phyloP scores from a whole-genome alignment of 805 yeast genomes.

The Yamadazyma ubonensis region DNA sequence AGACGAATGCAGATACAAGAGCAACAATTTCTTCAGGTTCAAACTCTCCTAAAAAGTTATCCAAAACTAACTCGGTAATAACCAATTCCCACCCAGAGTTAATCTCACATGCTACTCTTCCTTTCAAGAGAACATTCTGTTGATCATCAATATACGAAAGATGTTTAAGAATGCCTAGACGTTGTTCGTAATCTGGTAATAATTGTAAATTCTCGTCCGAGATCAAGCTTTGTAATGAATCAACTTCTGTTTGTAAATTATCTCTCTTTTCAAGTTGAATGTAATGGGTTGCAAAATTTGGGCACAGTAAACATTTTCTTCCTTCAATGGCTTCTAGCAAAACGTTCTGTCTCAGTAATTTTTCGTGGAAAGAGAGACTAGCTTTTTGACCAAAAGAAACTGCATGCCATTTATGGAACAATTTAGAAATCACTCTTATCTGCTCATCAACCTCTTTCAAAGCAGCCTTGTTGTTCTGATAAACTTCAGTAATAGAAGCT shows the following conservation, averaged over 20 bases:
- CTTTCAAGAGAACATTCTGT: slow-evolving; percentile 80
- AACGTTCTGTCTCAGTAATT: slow-evolving; percentile 35
- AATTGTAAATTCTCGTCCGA: slow-evolving; percentile 88
- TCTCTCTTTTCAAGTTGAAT: slow-evolving; percentile 46
- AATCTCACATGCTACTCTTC: slow-evolving; percentile 82
- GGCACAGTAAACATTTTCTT: slow-evolving; percentile 32
- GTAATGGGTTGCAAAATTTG: slow-evolving; percentile 46
- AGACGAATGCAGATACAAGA: slow-evolving; percentile 84
- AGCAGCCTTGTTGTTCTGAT: slow-evolving; percentile 35
- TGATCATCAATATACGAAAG: slow-evolving; percentile 77
- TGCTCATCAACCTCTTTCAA: slow-evolving; percentile 36
- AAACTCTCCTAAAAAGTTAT: slow-evolving; percentile 88
- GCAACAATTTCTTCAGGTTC: slow-evolving; percentile 98
- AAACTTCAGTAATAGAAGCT: slow-evolving; percentile 31
- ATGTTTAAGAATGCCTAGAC: slow-evolving; percentile 73
- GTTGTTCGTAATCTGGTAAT: slow-evolving; percentile 90
- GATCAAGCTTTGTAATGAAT: slow-evolving; percentile 55
- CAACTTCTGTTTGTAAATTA: slow-evolving; percentile 50
- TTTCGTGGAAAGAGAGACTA: slow-evolving; percentile 37
- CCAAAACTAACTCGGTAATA: slow-evolving; percentile 83
- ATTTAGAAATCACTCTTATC: slow-evolving; percentile 33
- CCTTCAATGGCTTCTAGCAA: slow-evolving; percentile 29
- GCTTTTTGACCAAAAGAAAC: slow-evolving; percentile 35
- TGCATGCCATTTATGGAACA: slow-evolving; percentile 45
- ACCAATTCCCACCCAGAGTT: slow-evolving; percentile 90